Evolutionary conservation across 139 green algal species (phyloP).

Genomic region (Ettlia oleoabundans): DNA sequence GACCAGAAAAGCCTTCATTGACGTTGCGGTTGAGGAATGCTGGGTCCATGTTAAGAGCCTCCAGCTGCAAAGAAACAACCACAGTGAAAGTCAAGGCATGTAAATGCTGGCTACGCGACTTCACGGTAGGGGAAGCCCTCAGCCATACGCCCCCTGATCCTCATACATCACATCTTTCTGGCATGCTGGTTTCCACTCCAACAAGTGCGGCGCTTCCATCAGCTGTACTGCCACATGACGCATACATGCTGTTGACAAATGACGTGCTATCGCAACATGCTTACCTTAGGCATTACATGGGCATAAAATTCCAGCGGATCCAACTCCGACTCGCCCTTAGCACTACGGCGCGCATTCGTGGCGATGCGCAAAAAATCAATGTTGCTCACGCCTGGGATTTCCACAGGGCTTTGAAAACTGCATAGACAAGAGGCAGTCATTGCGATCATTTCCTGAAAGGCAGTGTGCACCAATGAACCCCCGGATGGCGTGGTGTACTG

Average conservation of each 20-base stretch:
- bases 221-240: too few species aligned
- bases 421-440: neutral
- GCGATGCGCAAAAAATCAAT: slow-evolving; percentile 96
- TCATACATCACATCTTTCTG: too few species aligned
- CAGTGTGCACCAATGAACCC: neutral
- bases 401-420: slow-evolving; percentile 93
- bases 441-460: neutral
- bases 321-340: slow-evolving; percentile 85
- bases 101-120: too few species aligned
- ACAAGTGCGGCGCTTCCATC: too few species aligned
- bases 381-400: slow-evolving; percentile 97
- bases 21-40: slow-evolving; percentile 98
- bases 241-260: too few species aligned
- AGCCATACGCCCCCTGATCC: too few species aligned
- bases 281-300: slow-evolving; percentile 91
- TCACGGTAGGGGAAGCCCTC: neutral
- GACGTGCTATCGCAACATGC: neutral
- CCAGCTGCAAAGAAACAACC: slow-evolving; percentile 77
- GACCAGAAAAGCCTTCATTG: slow-evolving; percentile 96
- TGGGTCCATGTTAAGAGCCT: slow-evolving; percentile 96
- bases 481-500: too few species aligned
- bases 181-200: too few species aligned
- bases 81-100: too few species aligned
- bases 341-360: slow-evolving; percentile 88
- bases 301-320: slow-evolving; percentile 99